A percentile compares a stretch with the other conserved stretches of the same genome.
These are phyloP conservation scores for Kappamyces sp. DNA, from an alignment of 192 early-diverging fungal species.

Conservation along the genomic window DNA sequence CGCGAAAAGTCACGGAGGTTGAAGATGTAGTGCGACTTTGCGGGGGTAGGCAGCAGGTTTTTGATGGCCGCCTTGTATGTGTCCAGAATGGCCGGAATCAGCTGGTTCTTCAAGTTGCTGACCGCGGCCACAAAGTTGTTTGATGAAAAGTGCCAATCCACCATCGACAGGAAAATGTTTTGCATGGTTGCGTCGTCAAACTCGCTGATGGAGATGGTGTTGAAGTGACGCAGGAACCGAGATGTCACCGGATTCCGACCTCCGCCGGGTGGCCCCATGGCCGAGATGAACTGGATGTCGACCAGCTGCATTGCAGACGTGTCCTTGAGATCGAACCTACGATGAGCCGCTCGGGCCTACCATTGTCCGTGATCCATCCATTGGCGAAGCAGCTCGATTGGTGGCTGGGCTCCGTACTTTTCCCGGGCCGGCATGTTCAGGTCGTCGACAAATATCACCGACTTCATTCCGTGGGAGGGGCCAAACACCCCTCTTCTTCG, in stretches of 20 bases:
- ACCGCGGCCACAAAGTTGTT: conserved; percentile 34
- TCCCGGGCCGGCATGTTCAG: conserved; percentile 59
- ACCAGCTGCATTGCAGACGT: conserved; percentile 50
- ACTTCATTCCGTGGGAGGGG: conserved; percentile 43
- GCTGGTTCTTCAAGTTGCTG: conserved; percentile 28
- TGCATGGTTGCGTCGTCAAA: conserved; percentile 50
- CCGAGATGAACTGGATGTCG: conserved; percentile 54
- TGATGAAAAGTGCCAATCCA: conserved; percentile 50
- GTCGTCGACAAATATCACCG: conserved; percentile 60
- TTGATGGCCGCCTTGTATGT: conserved; percentile 47
- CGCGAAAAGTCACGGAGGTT: conserved; percentile 54
- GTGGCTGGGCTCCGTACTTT: conserved; percentile 59
- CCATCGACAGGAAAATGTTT: conserved; percentile 52
- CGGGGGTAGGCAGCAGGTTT: conserved; percentile 50
- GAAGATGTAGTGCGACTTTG: conserved; percentile 57
- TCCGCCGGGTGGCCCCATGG: conserved; percentile 57
- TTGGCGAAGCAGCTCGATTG: conserved; percentile 28
- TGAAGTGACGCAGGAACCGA: conserved; percentile 53
- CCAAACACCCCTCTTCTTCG: conserved; percentile 51
- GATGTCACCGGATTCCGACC: conserved; percentile 52
- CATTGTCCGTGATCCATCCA: conserved; percentile 16
- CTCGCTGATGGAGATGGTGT: conserved; percentile 46
- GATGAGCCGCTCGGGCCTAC: background rate
- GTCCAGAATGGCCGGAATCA: conserved; percentile 42
- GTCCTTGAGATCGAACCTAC: conserved; percentile 54